Percentiles rank a stretch among this genome's conserved stretches.
Conservation (phyloP, 495 filamentous ascomycete genomes). For the Talaromyces proteolyticus region DNA sequence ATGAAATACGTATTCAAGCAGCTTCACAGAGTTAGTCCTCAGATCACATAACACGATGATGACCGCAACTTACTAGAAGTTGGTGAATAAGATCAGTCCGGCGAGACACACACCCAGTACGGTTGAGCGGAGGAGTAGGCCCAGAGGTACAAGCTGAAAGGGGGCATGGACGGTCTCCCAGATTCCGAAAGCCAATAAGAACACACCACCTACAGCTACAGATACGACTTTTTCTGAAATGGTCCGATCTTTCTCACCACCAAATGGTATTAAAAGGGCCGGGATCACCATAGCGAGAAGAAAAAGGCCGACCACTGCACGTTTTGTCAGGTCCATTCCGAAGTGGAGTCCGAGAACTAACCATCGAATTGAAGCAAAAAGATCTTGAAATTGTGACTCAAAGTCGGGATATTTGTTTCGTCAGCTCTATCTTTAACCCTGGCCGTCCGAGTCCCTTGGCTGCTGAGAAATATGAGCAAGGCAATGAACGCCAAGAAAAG, state of each 20-base stretch:
- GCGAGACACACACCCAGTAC: conserved; percentile 55
- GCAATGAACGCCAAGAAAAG: conserved; percentile 42
- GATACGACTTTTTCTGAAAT: not conserved
- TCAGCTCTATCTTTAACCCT: too few relatives aligned
- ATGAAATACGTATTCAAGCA: conserved; percentile 59
- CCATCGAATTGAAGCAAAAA: too few relatives aligned
- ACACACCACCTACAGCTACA: conserved; percentile 47
- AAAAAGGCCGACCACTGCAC: not conserved
- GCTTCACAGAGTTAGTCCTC: not conserved
- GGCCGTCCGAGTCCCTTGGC: too few relatives aligned
- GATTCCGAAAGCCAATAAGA: conserved; percentile 45
- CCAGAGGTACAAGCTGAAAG: conserved; percentile 45
- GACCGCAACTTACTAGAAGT: conserved; percentile 39
- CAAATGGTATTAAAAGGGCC: too few relatives aligned
- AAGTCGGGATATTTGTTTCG: too few relatives aligned
- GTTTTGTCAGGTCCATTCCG: too few relatives aligned
- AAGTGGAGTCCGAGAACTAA: too few relatives aligned
- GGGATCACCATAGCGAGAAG: too few relatives aligned
- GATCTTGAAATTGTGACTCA: too few relatives aligned
- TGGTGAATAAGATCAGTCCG: conserved; percentile 49
- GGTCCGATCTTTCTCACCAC: too few relatives aligned
- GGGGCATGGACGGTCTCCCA: conserved; percentile 51
- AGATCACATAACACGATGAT: too few relatives aligned
- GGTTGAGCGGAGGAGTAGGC: conserved; percentile 53
- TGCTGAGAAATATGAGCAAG: too few relatives aligned